Evolutionary conservation across 129 eudicot genomes (phyloP).

Genomic region (Silybum marianum): DNA sequence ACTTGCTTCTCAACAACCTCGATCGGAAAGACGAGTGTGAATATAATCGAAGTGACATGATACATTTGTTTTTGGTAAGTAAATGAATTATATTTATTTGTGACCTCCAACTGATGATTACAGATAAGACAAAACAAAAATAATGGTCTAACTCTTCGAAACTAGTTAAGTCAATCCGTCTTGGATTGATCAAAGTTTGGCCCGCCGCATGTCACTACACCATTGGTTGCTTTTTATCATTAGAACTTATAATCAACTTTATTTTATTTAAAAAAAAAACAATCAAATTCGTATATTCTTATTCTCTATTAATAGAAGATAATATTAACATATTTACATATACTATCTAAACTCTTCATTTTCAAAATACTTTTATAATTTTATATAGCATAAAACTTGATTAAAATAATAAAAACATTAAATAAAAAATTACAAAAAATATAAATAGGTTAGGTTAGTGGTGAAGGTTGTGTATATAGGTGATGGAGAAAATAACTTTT

Average conservation of each 20-base stretch:
- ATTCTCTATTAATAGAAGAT: not conserved
- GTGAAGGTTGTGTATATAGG: too few relatives aligned
- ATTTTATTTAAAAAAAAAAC: too few relatives aligned
- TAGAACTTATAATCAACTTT: not conserved
- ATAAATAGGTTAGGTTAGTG: too few relatives aligned
- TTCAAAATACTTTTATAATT: too few relatives aligned
- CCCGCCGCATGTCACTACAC: not conserved
- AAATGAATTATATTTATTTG: not conserved
- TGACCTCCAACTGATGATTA: too few relatives aligned
- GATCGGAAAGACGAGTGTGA: not conserved
- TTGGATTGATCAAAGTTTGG: not conserved
- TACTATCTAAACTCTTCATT: too few relatives aligned
- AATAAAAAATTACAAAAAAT: too few relatives aligned
- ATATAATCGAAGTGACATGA: conserved; percentile 7
- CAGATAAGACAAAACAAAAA: not conserved
- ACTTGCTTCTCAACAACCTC: conserved; percentile 1
- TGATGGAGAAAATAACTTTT: too few relatives aligned
- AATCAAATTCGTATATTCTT: not conserved
- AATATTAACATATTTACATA: not conserved
- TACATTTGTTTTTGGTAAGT: conserved; percentile 15
- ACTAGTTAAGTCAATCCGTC: not conserved
- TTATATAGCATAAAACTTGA: too few relatives aligned
- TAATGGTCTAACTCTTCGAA: too few relatives aligned
- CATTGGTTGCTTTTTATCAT: not conserved
- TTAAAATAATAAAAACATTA: too few relatives aligned